Conservation (phyloP, 176 grass and related monocot genomes). For the Hyparrhenia diplandra region DNA sequence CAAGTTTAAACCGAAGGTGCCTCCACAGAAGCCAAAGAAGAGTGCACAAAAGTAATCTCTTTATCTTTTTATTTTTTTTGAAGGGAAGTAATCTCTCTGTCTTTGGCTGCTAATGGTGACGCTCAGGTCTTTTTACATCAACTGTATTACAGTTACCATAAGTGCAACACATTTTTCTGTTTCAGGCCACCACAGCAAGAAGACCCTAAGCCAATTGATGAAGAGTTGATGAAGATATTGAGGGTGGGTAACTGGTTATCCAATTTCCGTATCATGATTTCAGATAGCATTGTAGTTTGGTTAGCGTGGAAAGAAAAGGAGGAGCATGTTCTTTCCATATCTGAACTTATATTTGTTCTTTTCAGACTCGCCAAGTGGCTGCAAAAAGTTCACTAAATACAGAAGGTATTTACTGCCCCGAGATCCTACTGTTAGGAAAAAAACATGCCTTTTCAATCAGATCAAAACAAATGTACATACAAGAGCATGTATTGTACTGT, state of each 20-base stretch:
- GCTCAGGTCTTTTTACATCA: neutral
- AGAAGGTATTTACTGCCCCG: constrained; percentile 11
- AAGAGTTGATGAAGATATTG: constrained; percentile 45
- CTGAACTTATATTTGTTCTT: constrained; percentile 20
- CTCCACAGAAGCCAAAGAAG: constrained; percentile 41
- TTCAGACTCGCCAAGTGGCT: constrained; percentile 37
- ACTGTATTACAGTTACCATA: neutral
- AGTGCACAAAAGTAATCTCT: constrained; percentile 24
- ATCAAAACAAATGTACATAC: neutral
- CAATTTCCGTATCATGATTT: neutral
- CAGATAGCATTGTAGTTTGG: neutral
- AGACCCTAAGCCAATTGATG: constrained; percentile 45
- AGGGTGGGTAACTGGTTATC: constrained; percentile 35
- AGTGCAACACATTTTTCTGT: neutral
- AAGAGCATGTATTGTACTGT: neutral
- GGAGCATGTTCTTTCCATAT: neutral
- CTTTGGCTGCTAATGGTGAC: neutral
- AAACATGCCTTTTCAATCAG: neutral
- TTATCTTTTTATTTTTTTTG: too few relatives aligned
- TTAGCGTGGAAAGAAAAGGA: too few relatives aligned
- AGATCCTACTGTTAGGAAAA: neutral
- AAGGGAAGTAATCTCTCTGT: too few relatives aligned
- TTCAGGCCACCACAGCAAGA: constrained; percentile 39
- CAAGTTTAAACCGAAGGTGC: constrained; percentile 60
- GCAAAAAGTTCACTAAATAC: constrained; percentile 13